Evolutionary conservation across 371 early-diverging fungal genomes (phyloP).

Genomic region (Entomophthora muscae): DNA sequence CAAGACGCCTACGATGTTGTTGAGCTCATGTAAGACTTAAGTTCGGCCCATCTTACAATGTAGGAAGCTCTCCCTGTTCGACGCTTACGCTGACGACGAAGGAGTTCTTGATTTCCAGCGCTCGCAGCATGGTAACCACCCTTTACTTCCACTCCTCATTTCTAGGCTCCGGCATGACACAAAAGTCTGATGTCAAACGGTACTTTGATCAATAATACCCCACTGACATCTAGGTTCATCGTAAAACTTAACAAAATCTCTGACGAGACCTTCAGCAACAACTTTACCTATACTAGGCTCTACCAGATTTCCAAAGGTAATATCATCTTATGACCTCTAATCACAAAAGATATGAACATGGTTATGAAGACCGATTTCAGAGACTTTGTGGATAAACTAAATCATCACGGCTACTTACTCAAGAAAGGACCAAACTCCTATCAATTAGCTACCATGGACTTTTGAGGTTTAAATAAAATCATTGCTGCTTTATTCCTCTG

Average conservation of each 20-base stretch:
- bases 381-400: slow-evolving; percentile 37
- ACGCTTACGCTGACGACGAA: slow-evolving; percentile 11
- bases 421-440: slow-evolving; percentile 30
- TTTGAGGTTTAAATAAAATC: too few relatives aligned
- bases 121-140: slow-evolving; percentile 15
- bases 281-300: slow-evolving; percentile 33
- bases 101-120: slow-evolving; percentile 10
- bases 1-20: slow-evolving; percentile 75
- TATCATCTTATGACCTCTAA: neutral
- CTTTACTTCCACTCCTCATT: neutral
- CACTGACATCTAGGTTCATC: slow-evolving; percentile 22
- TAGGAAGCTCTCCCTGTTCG: slow-evolving; percentile 19
- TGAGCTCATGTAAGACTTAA: slow-evolving; percentile 34
- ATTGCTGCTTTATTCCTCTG: too few relatives aligned
- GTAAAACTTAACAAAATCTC: slow-evolving; percentile 29
- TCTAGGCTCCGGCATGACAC: slow-evolving; percentile 3
- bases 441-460: slow-evolving; percentile 19
- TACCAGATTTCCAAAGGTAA: slow-evolving; percentile 21
- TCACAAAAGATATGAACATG: slow-evolving; percentile 23
- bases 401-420: slow-evolving; percentile 38
- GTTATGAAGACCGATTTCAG: slow-evolving; percentile 24
- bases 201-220: neutral
- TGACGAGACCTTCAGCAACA: slow-evolving; percentile 25
- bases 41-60: neutral
- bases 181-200: slow-evolving; percentile 6